Evolutionary conservation across 1,139 yeast species (phyloP).

Genomic region (Saccharomyces hybrid): DNA sequence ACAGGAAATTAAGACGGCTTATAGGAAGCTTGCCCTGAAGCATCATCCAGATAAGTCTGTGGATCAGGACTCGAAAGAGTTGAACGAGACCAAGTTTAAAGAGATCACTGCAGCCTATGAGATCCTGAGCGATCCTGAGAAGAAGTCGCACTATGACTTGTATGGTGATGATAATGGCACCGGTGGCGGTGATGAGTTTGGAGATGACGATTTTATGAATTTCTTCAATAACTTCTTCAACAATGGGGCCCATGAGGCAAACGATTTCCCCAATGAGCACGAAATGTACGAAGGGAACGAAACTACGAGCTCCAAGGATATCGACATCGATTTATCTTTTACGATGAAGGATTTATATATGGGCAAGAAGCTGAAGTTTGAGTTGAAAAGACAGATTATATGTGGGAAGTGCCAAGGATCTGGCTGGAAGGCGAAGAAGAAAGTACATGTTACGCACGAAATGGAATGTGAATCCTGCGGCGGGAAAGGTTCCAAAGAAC

Average conservation of each 20-base stretch:
- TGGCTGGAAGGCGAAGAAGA: constrained; percentile 39
- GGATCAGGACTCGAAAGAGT: constrained; percentile 52
- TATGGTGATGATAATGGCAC: constrained; percentile 39
- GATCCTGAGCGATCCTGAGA: constrained; percentile 54
- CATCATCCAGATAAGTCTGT: constrained; percentile 78
- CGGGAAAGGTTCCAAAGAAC: constrained; percentile 61
- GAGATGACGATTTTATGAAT: constrained; percentile 15
- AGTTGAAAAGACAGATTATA: constrained; percentile 63
- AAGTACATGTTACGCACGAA: constrained; percentile 37
- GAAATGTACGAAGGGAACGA: background rate
- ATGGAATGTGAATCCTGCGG: constrained; percentile 59
- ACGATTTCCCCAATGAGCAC: constrained; percentile 3
- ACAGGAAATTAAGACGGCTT: constrained; percentile 67
- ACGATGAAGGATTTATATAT: constrained; percentile 58
- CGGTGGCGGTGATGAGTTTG: constrained; percentile 13
- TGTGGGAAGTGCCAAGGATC: constrained; percentile 68
- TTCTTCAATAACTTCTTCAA: constrained; percentile 8
- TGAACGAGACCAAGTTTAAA: constrained; percentile 66
- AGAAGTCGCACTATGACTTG: constrained; percentile 49
- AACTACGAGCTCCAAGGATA: constrained; percentile 35
- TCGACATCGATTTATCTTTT: constrained; percentile 47
- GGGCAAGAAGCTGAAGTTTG: constrained; percentile 73
- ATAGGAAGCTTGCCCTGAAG: constrained; percentile 61
- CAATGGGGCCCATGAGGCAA: background rate
- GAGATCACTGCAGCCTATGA: constrained; percentile 76